phyloP scores from a whole-genome alignment of 306 rosid genomes.

The Ochetophila trinervis region DNA sequence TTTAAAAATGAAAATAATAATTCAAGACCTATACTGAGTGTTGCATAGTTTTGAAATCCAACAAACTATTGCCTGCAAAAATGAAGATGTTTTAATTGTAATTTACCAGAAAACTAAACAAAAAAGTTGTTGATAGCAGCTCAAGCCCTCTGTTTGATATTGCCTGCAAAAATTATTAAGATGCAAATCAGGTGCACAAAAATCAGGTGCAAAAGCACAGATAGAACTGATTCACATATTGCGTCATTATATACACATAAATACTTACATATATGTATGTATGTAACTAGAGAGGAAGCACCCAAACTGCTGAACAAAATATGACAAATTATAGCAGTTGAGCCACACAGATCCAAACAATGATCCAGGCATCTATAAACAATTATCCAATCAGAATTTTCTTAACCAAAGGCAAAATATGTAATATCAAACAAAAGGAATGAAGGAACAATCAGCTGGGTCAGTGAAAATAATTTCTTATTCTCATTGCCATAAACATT shows the following conservation, averaged over 20 bases:
- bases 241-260: not conserved
- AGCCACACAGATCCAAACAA: not conserved
- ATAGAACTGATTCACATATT: no score
- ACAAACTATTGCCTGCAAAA: no score
- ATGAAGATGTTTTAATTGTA: constrained; percentile 23
- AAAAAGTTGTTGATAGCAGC: constrained; percentile 73
- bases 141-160: constrained; percentile 84
- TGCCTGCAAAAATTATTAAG: constrained; percentile 30
- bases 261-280: not conserved
- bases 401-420: not conserved
- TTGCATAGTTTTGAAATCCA: no score
- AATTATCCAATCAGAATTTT: no score
- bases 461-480: not conserved
- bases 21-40: no score
- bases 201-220: no score
- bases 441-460: no score
- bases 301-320: not conserved
- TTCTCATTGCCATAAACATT: not conserved
- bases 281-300: not conserved
- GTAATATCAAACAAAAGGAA: no score
- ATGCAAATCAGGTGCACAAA: not conserved
- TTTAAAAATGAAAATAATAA: no score
- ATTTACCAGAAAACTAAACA: constrained; percentile 77
- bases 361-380: not conserved
- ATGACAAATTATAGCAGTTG: not conserved